Base-by-base conservation (phyloP, 352 stramenopile species). In the Phytophthora cactorum region DNA sequence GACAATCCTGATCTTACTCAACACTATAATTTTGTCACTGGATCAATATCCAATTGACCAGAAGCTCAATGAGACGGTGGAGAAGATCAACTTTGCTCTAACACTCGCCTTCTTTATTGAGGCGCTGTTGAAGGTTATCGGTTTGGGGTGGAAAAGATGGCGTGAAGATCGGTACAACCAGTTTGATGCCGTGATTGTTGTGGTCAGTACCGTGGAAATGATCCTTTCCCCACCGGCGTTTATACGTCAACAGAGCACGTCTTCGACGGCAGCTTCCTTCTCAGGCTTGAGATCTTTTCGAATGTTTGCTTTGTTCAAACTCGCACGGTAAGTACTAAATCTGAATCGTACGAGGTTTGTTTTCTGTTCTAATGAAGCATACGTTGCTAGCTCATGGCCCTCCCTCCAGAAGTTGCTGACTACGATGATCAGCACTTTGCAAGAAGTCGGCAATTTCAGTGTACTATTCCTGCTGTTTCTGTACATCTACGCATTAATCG, bases 381-480 rank as follows among this genome's bases (percentile, higher is more conserved):
- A n/a, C 3, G 22, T 36, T 39, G 36, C 32, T 93, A 72, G 68
- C 56, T 92, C 80, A 7, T 98, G 95, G 95, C 89, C 92, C 34
- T 97, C 89, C 1, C 77, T 98, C 32, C 88, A 97, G 29, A 91
- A 91, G n/a, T 59, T 99, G 36, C 68, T 98, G 7, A 60, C 74
- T n/a, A 98, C 90, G 11, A 97, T 99, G 56, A 62, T 86, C 44
- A 91, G 82, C 45, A 97, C 95, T 15, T 72, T 97, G 43, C 72
- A 88, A 29, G 96, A 98, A 71, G 78, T 98, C 17, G 78, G 74
- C 28, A 97, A 98, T 68, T 98, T 98, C 63, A 82, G 81, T 11
- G 73, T 98, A 15, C 77, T 99, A 0, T 84, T 99, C 31, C 51
- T 96, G 10, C 79, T 99, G 5, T 98, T 98, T 70, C 88, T 98